Evolutionary conservation across 345 rosid species (phyloP), one percentile per base, ranked within the genome.

Genomic region (Xanthoceras sorbifolium): DNA sequence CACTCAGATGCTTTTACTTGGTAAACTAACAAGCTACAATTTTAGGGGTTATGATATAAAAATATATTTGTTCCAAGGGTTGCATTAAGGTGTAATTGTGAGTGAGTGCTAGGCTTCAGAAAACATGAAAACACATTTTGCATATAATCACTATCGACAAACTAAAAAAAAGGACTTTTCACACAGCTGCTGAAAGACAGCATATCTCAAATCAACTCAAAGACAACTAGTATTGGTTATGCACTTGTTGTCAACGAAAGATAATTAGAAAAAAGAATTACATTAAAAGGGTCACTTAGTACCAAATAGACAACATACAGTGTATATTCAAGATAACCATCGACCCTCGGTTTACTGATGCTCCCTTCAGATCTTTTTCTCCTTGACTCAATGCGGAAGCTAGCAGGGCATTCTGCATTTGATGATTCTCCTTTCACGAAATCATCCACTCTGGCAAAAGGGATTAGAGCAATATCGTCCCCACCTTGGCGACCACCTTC

Each of bases 311-410:
- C 40, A 71, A 75, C 89, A 62, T 83, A 88, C 91, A 88, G 74
- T 40, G 89, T 88, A 66, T 88, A 85, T 80, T 88, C 89, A 64
- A 88, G 89, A 84, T 86, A 86, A 22, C 91, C 86, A 78, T 88
- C 89, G 34, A 88, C 89, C 85, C 88, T 88, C 59, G 87, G 89
- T 81, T 86, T 88, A 80, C 83, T 84, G 66, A 85, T 83, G 77
- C 88, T 84, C 57, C 89, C 89, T 77, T 84, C 85, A 50, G 82
- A 79, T 78, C 89, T 86, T 80, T 85, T 88, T 82, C 89, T 86
- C 75, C 91, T 88, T 1, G 91, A 86, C 79, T 88, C 91, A 61
- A 88, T 63, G 38, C 87, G 86, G 78, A 88, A 86, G 73, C 84
- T 83, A 61, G 89, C 89, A 22, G 91, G 91, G 77, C 87, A 88